Evolutionary conservation across 768 basidiomycete species (phyloP).

Genomic region (Scleroderma bovista): DNA sequence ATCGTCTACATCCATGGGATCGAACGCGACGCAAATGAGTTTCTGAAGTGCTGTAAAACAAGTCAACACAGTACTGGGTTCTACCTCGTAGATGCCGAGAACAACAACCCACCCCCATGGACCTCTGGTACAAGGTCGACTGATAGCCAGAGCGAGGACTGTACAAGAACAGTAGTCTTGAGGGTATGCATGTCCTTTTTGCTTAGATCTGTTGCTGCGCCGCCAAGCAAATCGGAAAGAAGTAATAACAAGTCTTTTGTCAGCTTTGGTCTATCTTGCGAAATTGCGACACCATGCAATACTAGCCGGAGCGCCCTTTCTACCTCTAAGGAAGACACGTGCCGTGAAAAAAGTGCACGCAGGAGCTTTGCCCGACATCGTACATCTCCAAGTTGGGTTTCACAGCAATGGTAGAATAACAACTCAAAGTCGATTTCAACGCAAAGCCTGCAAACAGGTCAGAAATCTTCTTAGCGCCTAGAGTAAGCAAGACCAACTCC

Average conservation of each 20-base stretch:
- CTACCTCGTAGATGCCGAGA: neutral
- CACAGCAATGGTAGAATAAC: slow-evolving; percentile 36
- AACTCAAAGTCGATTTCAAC: slow-evolving; percentile 34
- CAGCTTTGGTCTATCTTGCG: slow-evolving; percentile 16
- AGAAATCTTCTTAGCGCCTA: neutral
- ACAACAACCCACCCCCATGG: slow-evolving; percentile 29
- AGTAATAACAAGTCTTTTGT: slow-evolving; percentile 32
- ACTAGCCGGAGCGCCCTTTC: slow-evolving; percentile 36
- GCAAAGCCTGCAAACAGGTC: slow-evolving; percentile 8
- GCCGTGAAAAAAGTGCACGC: slow-evolving; percentile 24
- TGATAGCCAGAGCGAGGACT: slow-evolving; percentile 29
- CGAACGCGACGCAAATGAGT: slow-evolving; percentile 37
- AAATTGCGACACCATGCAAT: slow-evolving; percentile 28
- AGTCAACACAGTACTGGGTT: neutral
- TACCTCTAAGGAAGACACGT: slow-evolving; percentile 23
- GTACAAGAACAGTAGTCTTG: slow-evolving; percentile 38
- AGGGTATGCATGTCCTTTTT: slow-evolving; percentile 28
- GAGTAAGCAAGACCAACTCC: slow-evolving; percentile 20
- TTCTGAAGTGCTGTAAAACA: slow-evolving; percentile 34
- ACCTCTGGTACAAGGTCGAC: slow-evolving; percentile 18
- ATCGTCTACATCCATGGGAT: slow-evolving; percentile 33
- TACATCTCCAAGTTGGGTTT: slow-evolving; percentile 15
- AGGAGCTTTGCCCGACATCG: slow-evolving; percentile 31
- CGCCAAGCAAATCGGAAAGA: slow-evolving; percentile 33
- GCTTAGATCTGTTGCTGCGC: slow-evolving; percentile 23